phyloP scores from a whole-genome alignment of 2,329 filamentous ascomycete genomes.

The Sporothrix schenckii region DNA sequence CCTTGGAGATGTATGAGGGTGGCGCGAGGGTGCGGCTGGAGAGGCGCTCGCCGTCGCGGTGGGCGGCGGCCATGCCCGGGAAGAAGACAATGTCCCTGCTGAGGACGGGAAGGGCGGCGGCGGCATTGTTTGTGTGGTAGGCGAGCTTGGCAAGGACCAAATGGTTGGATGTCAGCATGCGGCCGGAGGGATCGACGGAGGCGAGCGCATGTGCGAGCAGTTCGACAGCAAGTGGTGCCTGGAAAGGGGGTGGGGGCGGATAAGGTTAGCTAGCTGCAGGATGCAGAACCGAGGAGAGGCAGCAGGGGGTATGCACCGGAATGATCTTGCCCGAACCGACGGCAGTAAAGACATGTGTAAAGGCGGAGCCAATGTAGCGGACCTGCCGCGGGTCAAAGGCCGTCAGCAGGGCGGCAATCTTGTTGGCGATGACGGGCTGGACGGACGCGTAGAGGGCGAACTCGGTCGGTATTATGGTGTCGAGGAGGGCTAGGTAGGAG shows the following conservation, averaged over 20 bases:
- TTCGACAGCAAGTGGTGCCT: constrained; percentile 54
- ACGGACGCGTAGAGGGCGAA: constrained; percentile 40
- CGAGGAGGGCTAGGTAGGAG: constrained; percentile 55
- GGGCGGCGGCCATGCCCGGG: constrained; percentile 50
- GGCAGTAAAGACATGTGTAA: constrained; percentile 51
- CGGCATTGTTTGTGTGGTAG: constrained; percentile 57
- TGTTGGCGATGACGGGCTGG: constrained; percentile 46
- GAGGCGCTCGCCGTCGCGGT: constrained; percentile 40
- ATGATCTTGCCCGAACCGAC: constrained; percentile 48
- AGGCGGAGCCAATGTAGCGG: constrained; percentile 52
- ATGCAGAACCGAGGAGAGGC: not conserved
- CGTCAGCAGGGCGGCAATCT: constrained; percentile 51
- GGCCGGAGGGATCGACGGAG: constrained; percentile 64
- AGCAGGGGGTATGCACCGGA: constrained; percentile 42
- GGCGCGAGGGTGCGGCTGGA: constrained; percentile 54
- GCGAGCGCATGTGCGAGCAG: constrained; percentile 59
- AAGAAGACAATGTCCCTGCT: constrained; percentile 69
- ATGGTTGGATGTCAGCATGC: constrained; percentile 38
- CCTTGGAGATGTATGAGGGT: constrained; percentile 61
- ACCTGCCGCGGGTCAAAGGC: constrained; percentile 56
- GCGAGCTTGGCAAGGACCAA: constrained; percentile 46
- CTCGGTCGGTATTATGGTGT: constrained; percentile 43
- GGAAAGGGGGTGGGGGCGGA: not conserved
- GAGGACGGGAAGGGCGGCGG: constrained; percentile 62
- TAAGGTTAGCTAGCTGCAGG: not conserved